Evolutionary conservation across 495 filamentous ascomycete genomes (phyloP).

Genomic region (Astrocystis sublimbata): DNA sequence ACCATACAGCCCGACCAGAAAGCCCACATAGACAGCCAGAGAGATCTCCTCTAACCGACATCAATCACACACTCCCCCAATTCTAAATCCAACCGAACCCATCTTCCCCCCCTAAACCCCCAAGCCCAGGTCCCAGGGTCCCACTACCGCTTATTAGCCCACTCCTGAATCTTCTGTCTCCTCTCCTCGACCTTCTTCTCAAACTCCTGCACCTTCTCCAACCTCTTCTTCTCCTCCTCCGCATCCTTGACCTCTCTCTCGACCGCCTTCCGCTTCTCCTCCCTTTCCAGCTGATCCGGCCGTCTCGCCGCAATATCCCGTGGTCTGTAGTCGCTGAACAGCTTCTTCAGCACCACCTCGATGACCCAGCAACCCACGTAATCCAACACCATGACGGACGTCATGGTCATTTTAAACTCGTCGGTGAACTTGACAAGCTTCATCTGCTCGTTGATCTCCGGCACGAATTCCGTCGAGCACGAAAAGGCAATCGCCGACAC

Average conservation of each 20-base stretch:
- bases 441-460: conserved; percentile 92
- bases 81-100: no score
- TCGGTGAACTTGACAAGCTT: conserved; percentile 87
- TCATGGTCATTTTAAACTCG: conserved; percentile 89
- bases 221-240: conserved; percentile 54
- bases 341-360: conserved; percentile 80
- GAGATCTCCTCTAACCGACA: no score
- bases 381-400: conserved; percentile 81
- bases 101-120: no score
- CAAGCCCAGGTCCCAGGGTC: no score
- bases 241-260: conserved; percentile 59
- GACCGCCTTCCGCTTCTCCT: conserved; percentile 63
- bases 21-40: no score
- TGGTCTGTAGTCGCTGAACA: conserved; percentile 90
- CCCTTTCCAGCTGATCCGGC: conserved; percentile 81
- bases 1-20: no score
- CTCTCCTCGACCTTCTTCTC: conserved; percentile 48
- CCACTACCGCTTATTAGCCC: no score
- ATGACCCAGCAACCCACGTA: conserved; percentile 86
- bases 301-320: conserved; percentile 90
- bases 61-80: no score
- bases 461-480: conserved; percentile 94
- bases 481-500: conserved; percentile 90
- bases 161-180: conserved; percentile 30
- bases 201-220: conserved; percentile 51